Percentiles rank a stretch among this genome's conserved stretches.
phyloP scores from a whole-genome alignment of 2,329 filamentous ascomycete genomes.

The Aspergillus udagawae region DNA sequence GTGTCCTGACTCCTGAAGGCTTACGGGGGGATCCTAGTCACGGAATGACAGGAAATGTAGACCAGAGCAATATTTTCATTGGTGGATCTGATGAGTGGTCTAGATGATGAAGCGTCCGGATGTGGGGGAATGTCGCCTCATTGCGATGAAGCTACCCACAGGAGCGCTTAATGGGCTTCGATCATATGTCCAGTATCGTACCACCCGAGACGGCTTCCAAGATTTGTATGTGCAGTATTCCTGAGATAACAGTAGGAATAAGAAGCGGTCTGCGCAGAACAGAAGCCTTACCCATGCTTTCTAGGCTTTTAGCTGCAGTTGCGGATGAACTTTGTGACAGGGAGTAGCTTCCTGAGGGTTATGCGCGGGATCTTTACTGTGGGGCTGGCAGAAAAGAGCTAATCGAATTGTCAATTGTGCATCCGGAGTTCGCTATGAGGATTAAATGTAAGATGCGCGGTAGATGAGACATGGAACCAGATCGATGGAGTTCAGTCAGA shows the following conservation, averaged over 20 bases:
- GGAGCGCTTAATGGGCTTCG: conserved; percentile 1
- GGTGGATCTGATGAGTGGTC: not conserved
- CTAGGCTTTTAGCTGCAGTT: not conserved
- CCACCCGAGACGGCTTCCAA: not conserved
- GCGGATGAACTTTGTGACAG: not conserved
- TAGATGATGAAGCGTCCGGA: not conserved
- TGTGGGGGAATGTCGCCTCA: not conserved
- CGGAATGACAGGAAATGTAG: not conserved
- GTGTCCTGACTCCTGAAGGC: not conserved
- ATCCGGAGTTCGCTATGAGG: not conserved
- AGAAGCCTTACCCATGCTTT: not conserved
- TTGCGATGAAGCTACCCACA: not conserved
- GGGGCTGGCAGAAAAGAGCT: not conserved
- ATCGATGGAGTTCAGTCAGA: too few species aligned
- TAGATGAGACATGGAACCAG: too few species aligned
- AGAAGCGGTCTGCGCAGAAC: conserved; percentile 19
- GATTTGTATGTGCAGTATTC: conserved; percentile 1
- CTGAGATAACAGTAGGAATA: conserved; percentile 4
- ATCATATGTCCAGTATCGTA: not conserved
- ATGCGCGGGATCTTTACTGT: not conserved
- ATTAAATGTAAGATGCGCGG: not conserved
- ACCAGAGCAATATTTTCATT: not conserved
- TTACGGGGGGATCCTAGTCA: not conserved
- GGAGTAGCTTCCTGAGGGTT: not conserved
- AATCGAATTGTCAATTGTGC: not conserved